Evolutionary conservation across 176 grass and related monocot genomes (phyloP), one percentile per base, ranked within the genome.

Genomic region (Rhynchospora tenuis): DNA sequence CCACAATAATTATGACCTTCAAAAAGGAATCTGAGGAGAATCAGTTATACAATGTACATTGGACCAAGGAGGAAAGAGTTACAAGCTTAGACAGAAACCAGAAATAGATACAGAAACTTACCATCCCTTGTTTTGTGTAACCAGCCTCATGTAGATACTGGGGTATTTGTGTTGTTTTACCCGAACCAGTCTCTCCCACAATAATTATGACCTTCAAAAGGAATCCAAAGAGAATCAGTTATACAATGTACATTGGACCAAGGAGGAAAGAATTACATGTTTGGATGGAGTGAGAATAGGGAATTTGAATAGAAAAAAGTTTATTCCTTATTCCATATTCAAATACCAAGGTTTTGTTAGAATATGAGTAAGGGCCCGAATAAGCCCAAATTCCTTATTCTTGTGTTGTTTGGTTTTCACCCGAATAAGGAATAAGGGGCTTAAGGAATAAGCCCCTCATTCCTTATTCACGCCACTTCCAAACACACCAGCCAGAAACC

Each of bases 61-160:
- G 17, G 52, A 47, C 23, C 50, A 71, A 45, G 67, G 50, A 74
- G 70, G 33, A 15, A 76, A 74, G 7, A 74, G 27, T 7, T 51
- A 51, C 46, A 74, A 55, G 23, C 48, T 76, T 29, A 38, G 33
- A 2, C 33, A 38, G 33, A 38, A 38, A 38, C 33, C 33, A 38
- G 33, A 38, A 38, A 38, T 38, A 38, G 33, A 38, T 38, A 38
- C 1, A 44, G 47, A 19, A 76, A 15, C 46, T 9, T 88, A 94
- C 94, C 92, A 88, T 92, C 70, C 95, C 90, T 77, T 79, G 85
- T 46, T 91, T 89, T 52, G 92, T 93, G 73, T 88, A 98, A 61
- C 95, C 95, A 91, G 92, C 90, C 84, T 98, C 95, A 72, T 98
- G 95, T 77, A 98, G 89, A 85, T 94, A 98, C 71, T 98, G 95